Conservation (phyloP, 1,139 yeast species). For the Casaregolazyma suthepensis region DNA sequence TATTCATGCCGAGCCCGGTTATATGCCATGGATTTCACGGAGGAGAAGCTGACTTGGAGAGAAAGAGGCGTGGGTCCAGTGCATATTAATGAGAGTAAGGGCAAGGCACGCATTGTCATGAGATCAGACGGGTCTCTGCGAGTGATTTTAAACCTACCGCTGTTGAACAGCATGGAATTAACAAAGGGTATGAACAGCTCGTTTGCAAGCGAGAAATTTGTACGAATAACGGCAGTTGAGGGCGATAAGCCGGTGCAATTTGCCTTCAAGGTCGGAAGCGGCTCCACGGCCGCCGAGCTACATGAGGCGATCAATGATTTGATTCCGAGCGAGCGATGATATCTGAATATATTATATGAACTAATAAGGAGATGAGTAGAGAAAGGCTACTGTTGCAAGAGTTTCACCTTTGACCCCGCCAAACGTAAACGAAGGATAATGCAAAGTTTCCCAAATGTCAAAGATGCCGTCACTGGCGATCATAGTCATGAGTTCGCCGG, state of each 20-base stretch:
- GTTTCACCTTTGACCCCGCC: slow-evolving; percentile 88
- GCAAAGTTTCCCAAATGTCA: slow-evolving; percentile 54
- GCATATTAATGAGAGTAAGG: slow-evolving; percentile 52
- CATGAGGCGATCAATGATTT: slow-evolving; percentile 46
- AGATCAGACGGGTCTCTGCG: slow-evolving; percentile 82
- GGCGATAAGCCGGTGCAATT: slow-evolving; percentile 70
- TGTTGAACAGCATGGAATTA: slow-evolving; percentile 53
- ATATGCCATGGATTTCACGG: slow-evolving; percentile 64
- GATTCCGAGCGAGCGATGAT: slow-evolving; percentile 2
- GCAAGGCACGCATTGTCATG: slow-evolving; percentile 68
- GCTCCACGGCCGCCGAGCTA: slow-evolving; percentile 55
- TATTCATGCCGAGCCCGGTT: slow-evolving; percentile 72
- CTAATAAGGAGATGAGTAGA: slow-evolving; percentile 26
- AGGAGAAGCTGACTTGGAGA: slow-evolving; percentile 78
- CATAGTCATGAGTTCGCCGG: slow-evolving; percentile 55
- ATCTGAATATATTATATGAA: slow-evolving; percentile 4
- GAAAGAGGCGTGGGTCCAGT: slow-evolving; percentile 89
- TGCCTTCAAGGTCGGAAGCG: slow-evolving; percentile 65
- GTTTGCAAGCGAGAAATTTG: slow-evolving; percentile 66
- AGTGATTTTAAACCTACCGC: slow-evolving; percentile 72
- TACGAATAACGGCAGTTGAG: slow-evolving; percentile 58
- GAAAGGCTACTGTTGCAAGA: slow-evolving; percentile 78
- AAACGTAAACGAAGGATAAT: slow-evolving; percentile 77
- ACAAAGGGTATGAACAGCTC: slow-evolving; percentile 83
- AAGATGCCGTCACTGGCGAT: slow-evolving; percentile 38